Conservation (phyloP, 106 monocot genomes). For the Dactylorhiza incarnata region DNA sequence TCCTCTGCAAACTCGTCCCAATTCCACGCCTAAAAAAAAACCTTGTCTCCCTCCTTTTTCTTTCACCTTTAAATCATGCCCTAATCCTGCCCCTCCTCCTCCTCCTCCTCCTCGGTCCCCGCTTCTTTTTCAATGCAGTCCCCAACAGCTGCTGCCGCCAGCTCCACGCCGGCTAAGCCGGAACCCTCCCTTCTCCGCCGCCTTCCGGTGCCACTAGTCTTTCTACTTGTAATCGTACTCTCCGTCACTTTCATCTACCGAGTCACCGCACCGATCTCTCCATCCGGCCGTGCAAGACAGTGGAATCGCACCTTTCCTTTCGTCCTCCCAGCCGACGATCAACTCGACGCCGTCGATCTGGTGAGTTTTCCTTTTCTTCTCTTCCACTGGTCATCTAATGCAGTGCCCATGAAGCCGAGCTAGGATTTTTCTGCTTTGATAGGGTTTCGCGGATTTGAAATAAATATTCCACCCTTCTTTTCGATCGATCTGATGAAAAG, state of each 20-base stretch:
- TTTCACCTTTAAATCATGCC: not conserved
- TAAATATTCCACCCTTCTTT: not conserved
- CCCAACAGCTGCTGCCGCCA: not conserved
- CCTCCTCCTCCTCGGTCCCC: not conserved
- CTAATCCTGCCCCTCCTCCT: not conserved
- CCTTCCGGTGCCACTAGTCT: not conserved
- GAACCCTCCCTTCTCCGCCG: not conserved
- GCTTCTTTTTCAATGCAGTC: not conserved
- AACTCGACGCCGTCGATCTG: not conserved
- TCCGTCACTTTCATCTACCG: slow-evolving; percentile 2
- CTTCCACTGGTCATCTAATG: not conserved
- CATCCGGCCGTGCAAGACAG: not conserved
- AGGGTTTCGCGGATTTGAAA: not conserved
- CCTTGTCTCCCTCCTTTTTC: not conserved
- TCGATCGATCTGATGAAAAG: not conserved
- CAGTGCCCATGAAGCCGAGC: not conserved
- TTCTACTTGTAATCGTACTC: not conserved
- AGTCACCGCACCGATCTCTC: not conserved
- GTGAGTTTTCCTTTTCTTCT: not conserved
- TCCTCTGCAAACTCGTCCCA: too few relatives aligned
- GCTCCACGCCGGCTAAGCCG: not conserved
- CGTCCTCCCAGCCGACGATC: not conserved
- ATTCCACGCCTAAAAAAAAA: too few relatives aligned
- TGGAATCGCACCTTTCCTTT: not conserved
- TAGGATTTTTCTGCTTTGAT: not conserved